phyloP scores from a whole-genome alignment of 2,329 filamentous ascomycete species.

The Hymenotorrendiella dingleyae region DNA sequence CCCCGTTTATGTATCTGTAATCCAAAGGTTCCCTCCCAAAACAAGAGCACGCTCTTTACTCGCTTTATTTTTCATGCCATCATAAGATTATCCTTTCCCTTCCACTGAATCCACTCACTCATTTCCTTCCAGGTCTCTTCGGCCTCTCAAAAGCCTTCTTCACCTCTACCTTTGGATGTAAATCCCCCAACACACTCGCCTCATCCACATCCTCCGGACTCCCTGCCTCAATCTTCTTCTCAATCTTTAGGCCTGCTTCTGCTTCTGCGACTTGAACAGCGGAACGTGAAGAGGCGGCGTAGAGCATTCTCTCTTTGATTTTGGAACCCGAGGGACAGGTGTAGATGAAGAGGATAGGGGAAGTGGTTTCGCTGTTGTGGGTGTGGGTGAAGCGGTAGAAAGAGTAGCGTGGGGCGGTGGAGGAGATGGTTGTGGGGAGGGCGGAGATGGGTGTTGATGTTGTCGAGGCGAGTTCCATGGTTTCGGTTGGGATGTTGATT shows the following conservation, averaged over 20 bases:
- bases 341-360: constrained; percentile 72
- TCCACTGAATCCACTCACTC: constrained; percentile 2
- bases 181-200: constrained; percentile 56
- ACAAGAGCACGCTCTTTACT: neutral
- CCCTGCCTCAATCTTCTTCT: constrained; percentile 65
- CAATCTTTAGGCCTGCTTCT: constrained; percentile 59
- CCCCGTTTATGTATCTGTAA: too few species aligned
- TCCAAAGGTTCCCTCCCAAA: too few species aligned
- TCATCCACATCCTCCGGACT: constrained; percentile 67
- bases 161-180: constrained; percentile 60
- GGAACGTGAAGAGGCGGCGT: constrained; percentile 64
- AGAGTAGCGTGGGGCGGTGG: constrained; percentile 67
- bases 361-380: constrained; percentile 44
- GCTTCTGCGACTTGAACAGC: constrained; percentile 61
- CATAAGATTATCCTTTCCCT: neutral
- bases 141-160: constrained; percentile 70
- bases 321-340: constrained; percentile 68
- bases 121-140: constrained; percentile 61
- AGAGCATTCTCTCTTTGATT: constrained; percentile 82
- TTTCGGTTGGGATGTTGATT: constrained; percentile 66
- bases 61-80: neutral
- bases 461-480: constrained; percentile 56
- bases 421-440: constrained; percentile 55
- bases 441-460: constrained; percentile 49
- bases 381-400: constrained; percentile 66